Percentiles rank a stretch among this genome's conserved stretches.
These are phyloP conservation scores for Fallopia convolvulus DNA, from an alignment of 148 eudicot genomes.

Conservation along the genomic window DNA sequence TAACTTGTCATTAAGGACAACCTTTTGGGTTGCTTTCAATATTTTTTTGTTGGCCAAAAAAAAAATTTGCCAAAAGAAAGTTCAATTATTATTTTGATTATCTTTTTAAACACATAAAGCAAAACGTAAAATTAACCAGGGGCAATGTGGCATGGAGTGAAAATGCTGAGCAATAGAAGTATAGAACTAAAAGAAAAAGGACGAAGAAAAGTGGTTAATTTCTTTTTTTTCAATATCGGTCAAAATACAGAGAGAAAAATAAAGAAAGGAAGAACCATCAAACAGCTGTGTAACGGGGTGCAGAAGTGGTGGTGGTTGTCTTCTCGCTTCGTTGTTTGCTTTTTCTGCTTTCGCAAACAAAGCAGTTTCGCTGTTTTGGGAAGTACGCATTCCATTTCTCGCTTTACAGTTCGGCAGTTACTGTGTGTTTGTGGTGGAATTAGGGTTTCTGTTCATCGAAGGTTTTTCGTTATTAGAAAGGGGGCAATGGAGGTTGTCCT, in stretches of 20 bases:
- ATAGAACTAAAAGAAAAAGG: neutral
- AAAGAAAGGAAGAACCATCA: neutral
- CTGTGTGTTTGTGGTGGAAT: slow-evolving; percentile 10
- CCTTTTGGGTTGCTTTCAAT: too few relatives aligned
- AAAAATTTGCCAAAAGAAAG: too few relatives aligned
- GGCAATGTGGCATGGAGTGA: too few relatives aligned
- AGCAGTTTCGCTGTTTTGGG: neutral
- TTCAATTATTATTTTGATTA: too few relatives aligned
- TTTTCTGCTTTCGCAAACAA: slow-evolving; percentile 8
- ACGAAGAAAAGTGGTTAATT: neutral
- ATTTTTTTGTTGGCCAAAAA: too few relatives aligned
- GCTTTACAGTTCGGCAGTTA: neutral
- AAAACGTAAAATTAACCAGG: too few relatives aligned
- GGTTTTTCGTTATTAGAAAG: neutral
- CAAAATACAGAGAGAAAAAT: neutral
- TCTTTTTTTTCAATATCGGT: neutral
- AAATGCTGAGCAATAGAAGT: neutral
- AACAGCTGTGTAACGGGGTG: slow-evolving; percentile 9
- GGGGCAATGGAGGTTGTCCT: slow-evolving; percentile 60
- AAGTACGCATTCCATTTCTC: neutral
- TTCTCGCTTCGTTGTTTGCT: slow-evolving; percentile 3
- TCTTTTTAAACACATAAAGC: too few relatives aligned
- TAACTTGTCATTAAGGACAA: too few relatives aligned
- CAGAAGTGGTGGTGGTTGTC: slow-evolving; percentile 6
- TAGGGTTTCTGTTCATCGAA: slow-evolving; percentile 10